phyloP scores from a whole-genome alignment of 2,329 filamentous ascomycete genomes.

The Didymosphaeria variabile region DNA sequence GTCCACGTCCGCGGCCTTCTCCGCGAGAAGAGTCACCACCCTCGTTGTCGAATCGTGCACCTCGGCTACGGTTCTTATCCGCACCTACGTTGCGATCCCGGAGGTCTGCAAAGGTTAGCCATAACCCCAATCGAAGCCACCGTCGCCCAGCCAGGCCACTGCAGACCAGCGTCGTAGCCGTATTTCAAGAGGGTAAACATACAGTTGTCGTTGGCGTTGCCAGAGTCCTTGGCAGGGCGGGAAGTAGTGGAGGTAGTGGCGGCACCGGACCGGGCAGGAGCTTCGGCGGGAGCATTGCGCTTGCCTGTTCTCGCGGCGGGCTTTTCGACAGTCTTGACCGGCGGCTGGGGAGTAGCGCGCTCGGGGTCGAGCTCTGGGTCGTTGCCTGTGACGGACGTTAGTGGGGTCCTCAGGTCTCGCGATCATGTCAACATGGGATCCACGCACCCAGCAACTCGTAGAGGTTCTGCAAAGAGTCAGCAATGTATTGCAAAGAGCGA shows the following conservation, averaged over 20 bases:
- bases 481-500: constrained; percentile 14
- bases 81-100: constrained; percentile 85
- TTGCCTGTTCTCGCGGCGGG: constrained; percentile 78
- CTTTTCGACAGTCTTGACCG: constrained; percentile 91
- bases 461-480: constrained; percentile 76
- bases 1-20: constrained; percentile 55
- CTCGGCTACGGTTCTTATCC: constrained; percentile 81
- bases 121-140: constrained; percentile 1
- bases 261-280: constrained; percentile 60
- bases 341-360: constrained; percentile 73
- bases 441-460: constrained; percentile 95
- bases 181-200: constrained; percentile 55
- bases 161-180: not conserved
- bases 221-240: constrained; percentile 56
- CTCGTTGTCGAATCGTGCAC: constrained; percentile 43
- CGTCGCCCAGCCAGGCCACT: not conserved
- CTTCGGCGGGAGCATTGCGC: constrained; percentile 83
- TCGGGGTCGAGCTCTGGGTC: constrained; percentile 77
- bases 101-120: constrained; percentile 70
- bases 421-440: constrained; percentile 16
- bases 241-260: constrained; percentile 31
- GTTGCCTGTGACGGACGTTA: constrained; percentile 64
- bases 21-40: constrained; percentile 25
- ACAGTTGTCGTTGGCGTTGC: constrained; percentile 87
- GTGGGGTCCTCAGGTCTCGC: constrained; percentile 21